Conservation (phyloP, 176 grass and related monocot genomes). For the Oryza brachyantha region DNA sequence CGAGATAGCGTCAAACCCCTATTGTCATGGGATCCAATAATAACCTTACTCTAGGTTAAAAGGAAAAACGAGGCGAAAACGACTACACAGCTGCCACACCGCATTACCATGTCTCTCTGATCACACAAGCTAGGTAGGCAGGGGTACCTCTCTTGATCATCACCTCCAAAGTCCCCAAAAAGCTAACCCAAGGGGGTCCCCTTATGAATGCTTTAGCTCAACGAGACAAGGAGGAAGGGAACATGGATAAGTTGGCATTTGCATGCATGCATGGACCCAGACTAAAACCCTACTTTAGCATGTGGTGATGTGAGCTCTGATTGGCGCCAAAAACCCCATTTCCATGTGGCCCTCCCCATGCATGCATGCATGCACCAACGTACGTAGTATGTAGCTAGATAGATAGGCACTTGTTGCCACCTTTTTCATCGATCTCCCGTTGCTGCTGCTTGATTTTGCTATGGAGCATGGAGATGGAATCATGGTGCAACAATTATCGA, state of each 20-base stretch:
- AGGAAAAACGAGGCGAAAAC: neutral
- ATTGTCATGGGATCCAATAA: neutral
- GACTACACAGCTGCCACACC: neutral
- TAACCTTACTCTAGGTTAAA: neutral
- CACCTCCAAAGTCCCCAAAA: neutral
- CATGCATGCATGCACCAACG: neutral
- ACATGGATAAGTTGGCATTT: neutral
- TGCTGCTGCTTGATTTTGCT: neutral
- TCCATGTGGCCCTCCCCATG: neutral
- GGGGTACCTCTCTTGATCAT: neutral
- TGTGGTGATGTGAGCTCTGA: slow-evolving; percentile 23
- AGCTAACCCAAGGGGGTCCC: neutral
- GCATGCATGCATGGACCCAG: slow-evolving; percentile 8
- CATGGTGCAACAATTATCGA: slow-evolving; percentile 19
- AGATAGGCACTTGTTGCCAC: neutral
- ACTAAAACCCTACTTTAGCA: neutral
- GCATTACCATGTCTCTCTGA: slow-evolving; percentile 26
- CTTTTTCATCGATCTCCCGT: neutral
- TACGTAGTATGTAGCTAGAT: too few relatives aligned
- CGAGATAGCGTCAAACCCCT: neutral
- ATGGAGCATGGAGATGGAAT: neutral
- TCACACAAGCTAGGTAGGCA: neutral
- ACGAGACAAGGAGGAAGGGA: neutral
- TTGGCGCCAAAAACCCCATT: neutral
- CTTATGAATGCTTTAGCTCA: neutral